Evolutionary conservation across 768 basidiomycete genomes (phyloP).

Genomic region (Suillus ampliporus): DNA sequence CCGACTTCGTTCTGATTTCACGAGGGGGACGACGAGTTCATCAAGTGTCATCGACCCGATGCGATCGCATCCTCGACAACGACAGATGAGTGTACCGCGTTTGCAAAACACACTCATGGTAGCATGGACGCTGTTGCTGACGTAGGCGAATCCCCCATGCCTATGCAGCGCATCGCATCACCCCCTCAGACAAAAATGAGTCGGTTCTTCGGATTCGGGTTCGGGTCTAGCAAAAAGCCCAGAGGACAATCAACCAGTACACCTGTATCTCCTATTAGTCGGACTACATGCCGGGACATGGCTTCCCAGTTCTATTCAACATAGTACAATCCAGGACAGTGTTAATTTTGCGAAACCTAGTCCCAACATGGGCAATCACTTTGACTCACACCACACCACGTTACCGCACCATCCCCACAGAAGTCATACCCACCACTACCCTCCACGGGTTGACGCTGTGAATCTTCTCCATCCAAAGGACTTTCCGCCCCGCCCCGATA

Average conservation of each 20-base stretch:
- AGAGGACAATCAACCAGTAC: not conserved
- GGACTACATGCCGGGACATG: constrained; percentile 21
- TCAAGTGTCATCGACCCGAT: constrained; percentile 45
- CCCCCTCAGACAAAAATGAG: constrained; percentile 51
- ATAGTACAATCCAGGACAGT: not conserved
- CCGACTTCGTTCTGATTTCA: constrained; percentile 49
- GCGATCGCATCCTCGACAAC: constrained; percentile 33
- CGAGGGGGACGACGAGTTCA: constrained; percentile 43
- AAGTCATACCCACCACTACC: constrained; percentile 18
- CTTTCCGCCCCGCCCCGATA: constrained; percentile 27
- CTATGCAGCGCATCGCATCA: constrained; percentile 24
- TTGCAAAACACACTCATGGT: constrained; percentile 47
- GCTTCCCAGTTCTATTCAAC: constrained; percentile 16
- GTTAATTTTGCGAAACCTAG: not conserved
- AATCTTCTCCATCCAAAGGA: constrained; percentile 22
- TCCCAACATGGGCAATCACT: constrained; percentile 46
- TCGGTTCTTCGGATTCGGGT: constrained; percentile 38
- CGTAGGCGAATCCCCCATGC: constrained; percentile 67
- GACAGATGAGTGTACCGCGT: constrained; percentile 36
- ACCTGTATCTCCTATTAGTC: constrained; percentile 8
- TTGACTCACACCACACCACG: constrained; percentile 56
- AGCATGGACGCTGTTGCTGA: constrained; percentile 57
- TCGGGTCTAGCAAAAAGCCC: constrained; percentile 30
- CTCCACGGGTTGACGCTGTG: constrained; percentile 19
- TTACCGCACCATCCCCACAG: constrained; percentile 27